Evolutionary conservation across 1,284 basidiomycete genomes (phyloP).

Genomic region (Sporisorium exsertum): DNA sequence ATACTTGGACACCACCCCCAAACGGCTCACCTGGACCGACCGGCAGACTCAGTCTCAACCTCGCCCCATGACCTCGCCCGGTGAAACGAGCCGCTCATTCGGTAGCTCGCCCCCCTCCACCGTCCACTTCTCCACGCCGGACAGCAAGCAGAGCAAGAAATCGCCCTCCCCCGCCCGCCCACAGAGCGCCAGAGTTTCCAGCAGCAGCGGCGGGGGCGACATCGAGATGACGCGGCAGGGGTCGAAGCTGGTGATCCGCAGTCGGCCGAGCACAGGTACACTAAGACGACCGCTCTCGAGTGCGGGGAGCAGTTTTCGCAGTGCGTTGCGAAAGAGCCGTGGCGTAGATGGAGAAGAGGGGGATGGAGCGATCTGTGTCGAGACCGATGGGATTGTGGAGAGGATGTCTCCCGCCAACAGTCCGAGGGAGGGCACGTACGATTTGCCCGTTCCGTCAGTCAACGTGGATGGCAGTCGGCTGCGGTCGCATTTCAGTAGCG

Average conservation of each 20-base stretch:
- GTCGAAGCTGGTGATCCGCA: slow-evolving; percentile 27
- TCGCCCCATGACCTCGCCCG: slow-evolving; percentile 14
- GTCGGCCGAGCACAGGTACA: slow-evolving; percentile 6
- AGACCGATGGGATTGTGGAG: slow-evolving; percentile 27
- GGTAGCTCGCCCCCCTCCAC: not conserved
- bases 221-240: slow-evolving; percentile 42
- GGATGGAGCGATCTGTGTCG: slow-evolving; percentile 29
- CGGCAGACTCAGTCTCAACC: not conserved
- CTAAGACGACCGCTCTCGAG: slow-evolving; percentile 21
- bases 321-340: slow-evolving; percentile 11
- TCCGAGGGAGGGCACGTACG: slow-evolving; percentile 3
- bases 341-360: not conserved
- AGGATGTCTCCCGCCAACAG: not conserved
- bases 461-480: slow-evolving; percentile 2
- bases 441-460: not conserved
- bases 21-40: slow-evolving; percentile 11
- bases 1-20: not conserved
- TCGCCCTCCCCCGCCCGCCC: slow-evolving; percentile 9
- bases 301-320: slow-evolving; percentile 18
- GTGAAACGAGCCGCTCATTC: not conserved
- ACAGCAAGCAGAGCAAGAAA: slow-evolving; percentile 1
- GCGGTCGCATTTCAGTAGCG: slow-evolving; percentile 24
- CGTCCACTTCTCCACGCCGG: not conserved
- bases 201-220: not conserved
- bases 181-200: slow-evolving; percentile 25